Percentiles rank a stretch among this genome's conserved stretches.
Evolutionary conservation across 345 rosid genomes (phyloP).

Genomic region (Gossypium raimondii): DNA sequence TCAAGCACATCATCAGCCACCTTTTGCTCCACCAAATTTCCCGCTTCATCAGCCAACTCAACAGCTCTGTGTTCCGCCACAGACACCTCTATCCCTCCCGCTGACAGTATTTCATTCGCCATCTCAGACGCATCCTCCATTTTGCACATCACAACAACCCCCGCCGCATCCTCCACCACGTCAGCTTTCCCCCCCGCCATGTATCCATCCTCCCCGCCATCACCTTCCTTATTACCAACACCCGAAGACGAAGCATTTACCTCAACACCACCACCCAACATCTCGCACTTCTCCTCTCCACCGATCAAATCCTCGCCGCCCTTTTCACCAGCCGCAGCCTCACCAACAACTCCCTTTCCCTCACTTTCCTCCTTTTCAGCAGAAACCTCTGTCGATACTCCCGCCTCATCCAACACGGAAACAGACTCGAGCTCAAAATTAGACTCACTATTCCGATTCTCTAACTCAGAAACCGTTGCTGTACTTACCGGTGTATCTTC

Average conservation of each 20-base stretch:
- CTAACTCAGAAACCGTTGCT: background rate
- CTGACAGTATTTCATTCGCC: background rate
- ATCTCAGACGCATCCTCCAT: background rate
- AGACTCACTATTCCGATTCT: background rate
- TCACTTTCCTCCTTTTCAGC: slow-evolving; percentile 1
- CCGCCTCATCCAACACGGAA: slow-evolving; percentile 21
- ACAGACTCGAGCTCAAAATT: slow-evolving; percentile 19
- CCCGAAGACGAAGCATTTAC: background rate
- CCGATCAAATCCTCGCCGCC: slow-evolving; percentile 16
- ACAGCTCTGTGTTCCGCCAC: background rate
- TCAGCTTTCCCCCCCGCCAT: slow-evolving; percentile 18
- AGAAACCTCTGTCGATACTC: background rate
- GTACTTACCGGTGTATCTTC: slow-evolving; percentile 15
- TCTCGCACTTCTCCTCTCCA: slow-evolving; percentile 20
- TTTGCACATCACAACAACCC: background rate
- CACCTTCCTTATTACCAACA: slow-evolving; percentile 15
- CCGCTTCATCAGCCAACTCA: background rate
- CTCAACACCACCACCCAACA: slow-evolving; percentile 1
- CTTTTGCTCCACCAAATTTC: background rate
- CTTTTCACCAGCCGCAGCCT: slow-evolving; percentile 17
- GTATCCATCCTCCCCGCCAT: slow-evolving; percentile 18
- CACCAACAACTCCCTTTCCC: slow-evolving; percentile 9
- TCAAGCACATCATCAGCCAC: background rate
- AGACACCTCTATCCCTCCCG: background rate
- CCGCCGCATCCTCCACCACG: background rate